Evolutionary conservation across 306 rosid genomes (phyloP).

Genomic region (Cucurbita pepo): DNA sequence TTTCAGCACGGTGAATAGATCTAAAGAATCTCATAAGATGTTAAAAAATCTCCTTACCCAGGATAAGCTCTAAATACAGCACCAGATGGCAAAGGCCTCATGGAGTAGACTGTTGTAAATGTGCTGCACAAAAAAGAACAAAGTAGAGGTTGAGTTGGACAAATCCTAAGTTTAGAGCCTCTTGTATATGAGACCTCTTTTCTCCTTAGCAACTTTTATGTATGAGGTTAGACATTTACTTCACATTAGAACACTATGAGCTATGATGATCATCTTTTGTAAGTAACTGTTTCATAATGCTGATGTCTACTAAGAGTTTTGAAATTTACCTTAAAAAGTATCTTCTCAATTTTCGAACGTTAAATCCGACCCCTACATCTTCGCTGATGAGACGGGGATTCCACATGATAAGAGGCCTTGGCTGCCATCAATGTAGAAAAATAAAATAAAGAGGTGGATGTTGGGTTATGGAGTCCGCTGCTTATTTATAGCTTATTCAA

Average conservation of each 20-base stretch:
- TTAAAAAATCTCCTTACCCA: constrained; percentile 38
- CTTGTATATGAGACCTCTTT: neutral
- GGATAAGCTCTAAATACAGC: constrained; percentile 91
- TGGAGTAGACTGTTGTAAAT: constrained; percentile 62
- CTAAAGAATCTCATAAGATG: neutral
- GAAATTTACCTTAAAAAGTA: constrained; percentile 61
- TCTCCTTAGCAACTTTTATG: neutral
- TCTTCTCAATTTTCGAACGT: constrained; percentile 68
- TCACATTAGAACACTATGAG: too few species aligned
- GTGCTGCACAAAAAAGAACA: constrained; percentile 37
- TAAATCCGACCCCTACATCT: constrained; percentile 92
- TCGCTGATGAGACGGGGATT: constrained; percentile 82
- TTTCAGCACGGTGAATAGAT: neutral
- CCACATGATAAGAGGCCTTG: constrained; percentile 95
- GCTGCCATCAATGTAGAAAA: constrained; percentile 27
- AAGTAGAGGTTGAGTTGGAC: neutral
- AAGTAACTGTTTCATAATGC: too few species aligned
- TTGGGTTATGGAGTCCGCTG: too few species aligned
- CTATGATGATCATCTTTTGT: too few species aligned
- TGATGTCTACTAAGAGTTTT: neutral
- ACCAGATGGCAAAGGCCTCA: constrained; percentile 86
- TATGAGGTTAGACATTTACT: neutral
- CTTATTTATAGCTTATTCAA: too few species aligned
- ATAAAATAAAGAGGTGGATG: neutral
- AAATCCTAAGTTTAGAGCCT: neutral